These are phyloP conservation scores for Dipteronia sinensis DNA, from an alignment of 345 rosid species.

Conservation along the genomic window DNA sequence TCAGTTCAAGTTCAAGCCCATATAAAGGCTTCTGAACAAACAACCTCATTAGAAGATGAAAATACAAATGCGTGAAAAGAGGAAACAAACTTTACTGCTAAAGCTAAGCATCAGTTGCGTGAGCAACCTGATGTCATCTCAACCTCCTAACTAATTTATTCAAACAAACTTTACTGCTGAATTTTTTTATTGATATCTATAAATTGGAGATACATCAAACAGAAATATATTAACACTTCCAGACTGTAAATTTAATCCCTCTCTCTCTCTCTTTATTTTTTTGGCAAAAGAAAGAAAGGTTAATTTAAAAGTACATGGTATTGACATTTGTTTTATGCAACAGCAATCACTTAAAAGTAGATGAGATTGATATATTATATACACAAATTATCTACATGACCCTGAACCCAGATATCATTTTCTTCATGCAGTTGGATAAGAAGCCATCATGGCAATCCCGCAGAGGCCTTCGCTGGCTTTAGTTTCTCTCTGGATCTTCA, in stretches of 20 bases:
- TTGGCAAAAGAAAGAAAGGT: background rate
- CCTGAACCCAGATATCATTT: background rate
- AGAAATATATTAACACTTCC: background rate
- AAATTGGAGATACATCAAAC: background rate
- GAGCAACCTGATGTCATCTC: too few relatives aligned
- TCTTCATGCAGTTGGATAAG: conserved; percentile 40
- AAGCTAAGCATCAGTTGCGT: too few relatives aligned
- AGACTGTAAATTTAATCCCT: background rate
- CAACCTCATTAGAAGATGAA: too few relatives aligned
- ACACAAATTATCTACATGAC: background rate
- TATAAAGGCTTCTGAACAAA: too few relatives aligned
- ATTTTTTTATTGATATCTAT: background rate
- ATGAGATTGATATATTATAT: background rate
- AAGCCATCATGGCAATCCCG: conserved; percentile 45
- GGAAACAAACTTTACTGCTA: too few relatives aligned
- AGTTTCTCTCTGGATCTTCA: conserved; percentile 48
- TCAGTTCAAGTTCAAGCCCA: too few relatives aligned
- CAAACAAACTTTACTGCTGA: background rate
- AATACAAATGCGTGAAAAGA: too few relatives aligned
- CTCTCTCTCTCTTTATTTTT: background rate
- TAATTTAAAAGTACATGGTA: background rate
- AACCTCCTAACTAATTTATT: too few relatives aligned
- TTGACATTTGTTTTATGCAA: conserved; percentile 1
- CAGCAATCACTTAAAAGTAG: background rate
- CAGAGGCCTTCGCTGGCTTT: conserved; percentile 51